phyloP scores from a whole-genome alignment of 73 alveolate genomes.

The Paramecium primaurelia region DNA sequence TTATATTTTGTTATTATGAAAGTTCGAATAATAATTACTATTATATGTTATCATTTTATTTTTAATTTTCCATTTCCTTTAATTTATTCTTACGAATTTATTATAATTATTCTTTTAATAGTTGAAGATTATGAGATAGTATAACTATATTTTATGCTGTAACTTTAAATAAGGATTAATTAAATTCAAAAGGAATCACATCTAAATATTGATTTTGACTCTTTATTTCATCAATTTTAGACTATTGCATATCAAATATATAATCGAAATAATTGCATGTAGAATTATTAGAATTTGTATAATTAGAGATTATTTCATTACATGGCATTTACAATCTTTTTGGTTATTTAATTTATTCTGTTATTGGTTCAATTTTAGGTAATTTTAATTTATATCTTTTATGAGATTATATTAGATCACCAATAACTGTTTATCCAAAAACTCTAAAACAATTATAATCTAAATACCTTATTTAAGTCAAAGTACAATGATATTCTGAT shows the following conservation, averaged over 20 bases:
- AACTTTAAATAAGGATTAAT: not conserved
- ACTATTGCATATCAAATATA: not conserved
- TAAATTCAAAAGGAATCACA: not conserved
- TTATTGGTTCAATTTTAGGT: not conserved
- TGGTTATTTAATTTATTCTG: not conserved
- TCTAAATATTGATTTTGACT: not conserved
- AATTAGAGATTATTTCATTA: not conserved
- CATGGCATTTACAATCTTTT: not conserved
- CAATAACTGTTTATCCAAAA: not conserved
- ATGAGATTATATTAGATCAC: not conserved
- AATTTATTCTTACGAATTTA: not conserved
- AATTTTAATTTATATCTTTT: not conserved
- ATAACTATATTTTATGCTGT: not conserved
- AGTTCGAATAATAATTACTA: not conserved
- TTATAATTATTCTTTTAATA: not conserved
- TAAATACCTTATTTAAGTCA: not conserved
- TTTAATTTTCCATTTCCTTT: not conserved
- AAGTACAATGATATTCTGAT: not conserved
- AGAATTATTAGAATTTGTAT: not conserved
- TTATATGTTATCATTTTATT: not conserved
- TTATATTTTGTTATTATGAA: not conserved
- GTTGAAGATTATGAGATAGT: not conserved
- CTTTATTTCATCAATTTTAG: not conserved
- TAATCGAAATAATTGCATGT: not conserved
- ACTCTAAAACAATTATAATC: not conserved